These are phyloP conservation scores for Colletotrichum sp. DNA, from an alignment of 2,329 filamentous ascomycete species.

Conservation along the genomic window DNA sequence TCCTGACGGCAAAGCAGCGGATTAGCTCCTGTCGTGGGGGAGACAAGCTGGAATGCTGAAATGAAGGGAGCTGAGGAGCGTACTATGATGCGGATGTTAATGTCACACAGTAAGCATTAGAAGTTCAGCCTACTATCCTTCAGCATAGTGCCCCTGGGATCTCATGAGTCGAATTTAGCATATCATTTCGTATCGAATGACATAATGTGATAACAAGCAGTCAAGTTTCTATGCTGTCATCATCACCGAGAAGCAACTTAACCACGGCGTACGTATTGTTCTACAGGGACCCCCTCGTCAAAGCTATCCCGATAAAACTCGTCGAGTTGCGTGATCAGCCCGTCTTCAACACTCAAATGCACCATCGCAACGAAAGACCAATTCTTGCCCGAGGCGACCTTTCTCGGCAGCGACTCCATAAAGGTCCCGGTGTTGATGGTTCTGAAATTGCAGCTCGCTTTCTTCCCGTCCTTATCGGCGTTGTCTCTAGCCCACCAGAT, in stretches of 20 bases:
- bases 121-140: rapidly evolving
- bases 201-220: neutral
- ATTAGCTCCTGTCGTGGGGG: rapidly evolving
- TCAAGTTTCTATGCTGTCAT: too few relatives aligned
- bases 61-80: neutral
- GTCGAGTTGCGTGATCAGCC: neutral
- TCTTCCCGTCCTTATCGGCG: neutral
- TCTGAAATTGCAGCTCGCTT: neutral
- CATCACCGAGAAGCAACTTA: too few relatives aligned
- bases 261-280: neutral
- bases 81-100: rapidly evolving
- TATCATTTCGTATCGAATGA: rapidly evolving
- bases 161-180: neutral
- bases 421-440: neutral
- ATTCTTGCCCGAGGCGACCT: neutral
- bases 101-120: neutral
- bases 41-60: rapidly evolving
- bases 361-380: neutral
- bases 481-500: neutral
- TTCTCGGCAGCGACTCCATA: neutral
- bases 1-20: rapidly evolving
- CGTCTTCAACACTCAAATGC: neutral
- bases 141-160: rapidly evolving
- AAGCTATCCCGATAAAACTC: neutral
- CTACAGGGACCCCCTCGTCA: neutral